These are phyloP conservation scores for Canavalia ensiformis DNA, from an alignment of 306 rosid genomes.

Conservation along the genomic window DNA sequence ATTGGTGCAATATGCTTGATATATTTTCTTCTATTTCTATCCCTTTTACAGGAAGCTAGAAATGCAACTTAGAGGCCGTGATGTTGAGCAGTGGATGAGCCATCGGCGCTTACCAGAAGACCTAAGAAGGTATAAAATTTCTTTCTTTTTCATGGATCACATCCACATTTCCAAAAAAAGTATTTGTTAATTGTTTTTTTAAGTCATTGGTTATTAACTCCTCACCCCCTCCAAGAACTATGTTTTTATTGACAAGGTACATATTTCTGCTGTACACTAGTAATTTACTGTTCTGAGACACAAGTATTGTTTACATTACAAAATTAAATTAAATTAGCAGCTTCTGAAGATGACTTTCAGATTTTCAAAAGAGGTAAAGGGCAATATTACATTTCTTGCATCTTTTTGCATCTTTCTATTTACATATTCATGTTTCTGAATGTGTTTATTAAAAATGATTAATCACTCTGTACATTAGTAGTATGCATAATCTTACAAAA, in stretches of 20 bases:
- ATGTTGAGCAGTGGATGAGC: slow-evolving; percentile 51
- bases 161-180: background rate
- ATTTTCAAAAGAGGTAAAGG: background rate
- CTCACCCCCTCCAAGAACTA: background rate
- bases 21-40: background rate
- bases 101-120: slow-evolving; percentile 46
- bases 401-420: background rate
- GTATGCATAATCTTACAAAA: background rate
- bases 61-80: slow-evolving; percentile 52
- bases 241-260: background rate
- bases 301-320: background rate
- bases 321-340: background rate
- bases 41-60: slow-evolving; percentile 39
- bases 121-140: slow-evolving; percentile 30
- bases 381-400: background rate
- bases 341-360: background rate
- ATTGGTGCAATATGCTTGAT: background rate
- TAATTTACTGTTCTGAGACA: background rate
- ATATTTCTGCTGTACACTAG: background rate
- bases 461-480: background rate
- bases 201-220: background rate
- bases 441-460: slow-evolving; percentile 19
- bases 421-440: background rate
- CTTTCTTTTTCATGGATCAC: background rate
- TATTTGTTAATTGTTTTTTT: background rate